Base-by-base conservation (phyloP, 2,329 filamentous ascomycete species). In the Orbilia ellipsospora region DNA sequence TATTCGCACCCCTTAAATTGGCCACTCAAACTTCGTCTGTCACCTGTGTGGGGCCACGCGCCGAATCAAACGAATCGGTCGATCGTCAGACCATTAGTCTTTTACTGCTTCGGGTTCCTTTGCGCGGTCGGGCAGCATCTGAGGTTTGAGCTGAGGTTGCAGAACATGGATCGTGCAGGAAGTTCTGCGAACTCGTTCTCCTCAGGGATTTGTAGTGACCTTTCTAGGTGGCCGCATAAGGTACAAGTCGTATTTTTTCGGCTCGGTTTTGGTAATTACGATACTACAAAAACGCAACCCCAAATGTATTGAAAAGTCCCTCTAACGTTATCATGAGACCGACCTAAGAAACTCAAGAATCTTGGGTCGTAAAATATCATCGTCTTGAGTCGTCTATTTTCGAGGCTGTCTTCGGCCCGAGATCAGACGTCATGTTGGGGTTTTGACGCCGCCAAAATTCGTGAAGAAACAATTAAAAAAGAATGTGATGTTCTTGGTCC, bases 1-100 rank as follows among this genome's bases (percentile, higher is more conserved):
- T 10, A 23, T 52, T 56, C 57, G 45, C 40, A 36, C 66, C 66
- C 66, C 51, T 70, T 57, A 70, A 70, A 70, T 70, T 69, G 66
- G 56, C 42, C 50, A 60, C 55, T 36, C 18, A 54, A 36, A 36
- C 31, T 20, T 61, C 40, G 57, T 31, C 62, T 63, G 66, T 28
- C 40, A 70, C 66, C 40, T 62, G 18, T 56, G 66, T 70, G 66
- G 66, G 31, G 57, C n/a, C 66, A n/a, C 31, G 42, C 18, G 52
- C 52, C 6, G 10, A 56, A 44, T 66, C 42, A n/a, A 23, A 56
- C 51, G 50, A 59, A 68, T 74, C 57, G 63, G 70, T 62, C 63
- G 56, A 74, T 74, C 63, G 57, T 74, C 63, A 68, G 56, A 64
- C 63, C 57, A 74, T 42, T 8, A 42, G 18, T 1, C 13, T 63